Evolutionary conservation across 2,329 filamentous ascomycete species (phyloP).

Genomic region (Penicillium sp.): DNA sequence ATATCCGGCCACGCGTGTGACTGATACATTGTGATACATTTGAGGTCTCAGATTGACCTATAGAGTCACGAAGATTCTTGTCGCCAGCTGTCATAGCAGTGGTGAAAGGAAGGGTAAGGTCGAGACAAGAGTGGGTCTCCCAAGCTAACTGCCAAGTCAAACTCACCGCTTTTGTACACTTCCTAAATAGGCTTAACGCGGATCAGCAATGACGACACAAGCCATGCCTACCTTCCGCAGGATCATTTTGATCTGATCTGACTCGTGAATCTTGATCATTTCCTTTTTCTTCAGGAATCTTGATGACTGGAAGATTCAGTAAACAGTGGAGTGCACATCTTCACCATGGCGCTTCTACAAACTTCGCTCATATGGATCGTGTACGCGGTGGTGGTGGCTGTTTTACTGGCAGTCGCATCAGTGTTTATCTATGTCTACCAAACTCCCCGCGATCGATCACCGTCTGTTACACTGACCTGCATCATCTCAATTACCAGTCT

Average conservation of each 20-base stretch:
- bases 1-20: no score
- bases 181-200: conserved; percentile 2
- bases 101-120: no score
- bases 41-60: no score
- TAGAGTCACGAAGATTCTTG: no score
- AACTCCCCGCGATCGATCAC: conserved; percentile 80
- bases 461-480: conserved; percentile 77
- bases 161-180: neutral
- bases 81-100: no score
- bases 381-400: conserved; percentile 77
- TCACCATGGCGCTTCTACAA: conserved; percentile 70
- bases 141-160: neutral
- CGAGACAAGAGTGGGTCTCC: no score
- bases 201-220: conserved; percentile 9
- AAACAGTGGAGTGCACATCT: conserved; percentile 8
- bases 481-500: conserved; percentile 84
- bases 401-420: conserved; percentile 74
- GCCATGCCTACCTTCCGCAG: neutral
- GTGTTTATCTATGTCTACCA: conserved; percentile 93
- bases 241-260: neutral
- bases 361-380: conserved; percentile 92
- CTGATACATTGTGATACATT: no score
- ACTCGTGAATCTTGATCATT: neutral
- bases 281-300: neutral
- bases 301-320: conserved; percentile 1